Evolutionary conservation across 2,329 filamentous ascomycete genomes (phyloP).

Genomic region (Orbilia brochopaga): DNA sequence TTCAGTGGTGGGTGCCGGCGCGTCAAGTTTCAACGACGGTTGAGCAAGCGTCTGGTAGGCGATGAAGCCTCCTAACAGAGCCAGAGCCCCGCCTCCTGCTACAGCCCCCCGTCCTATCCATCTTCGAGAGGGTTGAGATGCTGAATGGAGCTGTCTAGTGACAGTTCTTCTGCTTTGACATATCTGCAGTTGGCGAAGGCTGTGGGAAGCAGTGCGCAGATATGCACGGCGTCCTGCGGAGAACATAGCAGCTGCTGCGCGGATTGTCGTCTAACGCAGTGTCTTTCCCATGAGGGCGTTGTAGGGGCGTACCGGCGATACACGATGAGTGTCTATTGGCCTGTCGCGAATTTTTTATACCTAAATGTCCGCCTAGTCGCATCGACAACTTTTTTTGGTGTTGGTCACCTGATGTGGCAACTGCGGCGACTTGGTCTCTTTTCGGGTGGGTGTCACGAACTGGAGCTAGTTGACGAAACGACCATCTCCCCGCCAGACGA

Average conservation of each 20-base stretch:
- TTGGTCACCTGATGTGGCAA: constrained; percentile 24
- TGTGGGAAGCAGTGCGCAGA: constrained; percentile 28
- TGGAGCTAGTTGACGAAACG: background rate
- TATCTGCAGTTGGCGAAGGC: constrained; percentile 19
- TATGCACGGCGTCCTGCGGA: constrained; percentile 29
- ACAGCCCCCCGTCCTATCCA: constrained; percentile 10
- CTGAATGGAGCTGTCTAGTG: constrained; percentile 25
- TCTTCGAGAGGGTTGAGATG: constrained; percentile 11
- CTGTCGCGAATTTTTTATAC: background rate
- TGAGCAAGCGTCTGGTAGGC: constrained; percentile 20
- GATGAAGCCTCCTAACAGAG: constrained; percentile 22
- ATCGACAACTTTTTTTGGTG: constrained; percentile 36
- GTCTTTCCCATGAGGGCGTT: constrained; percentile 5
- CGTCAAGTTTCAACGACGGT: constrained; percentile 30
- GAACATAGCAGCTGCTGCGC: constrained; percentile 27
- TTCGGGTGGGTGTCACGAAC: background rate
- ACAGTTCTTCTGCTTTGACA: constrained; percentile 5
- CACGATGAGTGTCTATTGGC: constrained; percentile 5
- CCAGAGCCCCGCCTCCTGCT: constrained; percentile 12
- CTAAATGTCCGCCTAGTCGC: constrained; percentile 21
- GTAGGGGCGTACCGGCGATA: background rate
- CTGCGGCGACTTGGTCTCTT: constrained; percentile 30
- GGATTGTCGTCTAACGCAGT: constrained; percentile 5
- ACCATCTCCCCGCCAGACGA: background rate
- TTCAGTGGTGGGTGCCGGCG: constrained; percentile 13